Conservation (phyloP, 306 rosid genomes). For the Quercus agrifolia region DNA sequence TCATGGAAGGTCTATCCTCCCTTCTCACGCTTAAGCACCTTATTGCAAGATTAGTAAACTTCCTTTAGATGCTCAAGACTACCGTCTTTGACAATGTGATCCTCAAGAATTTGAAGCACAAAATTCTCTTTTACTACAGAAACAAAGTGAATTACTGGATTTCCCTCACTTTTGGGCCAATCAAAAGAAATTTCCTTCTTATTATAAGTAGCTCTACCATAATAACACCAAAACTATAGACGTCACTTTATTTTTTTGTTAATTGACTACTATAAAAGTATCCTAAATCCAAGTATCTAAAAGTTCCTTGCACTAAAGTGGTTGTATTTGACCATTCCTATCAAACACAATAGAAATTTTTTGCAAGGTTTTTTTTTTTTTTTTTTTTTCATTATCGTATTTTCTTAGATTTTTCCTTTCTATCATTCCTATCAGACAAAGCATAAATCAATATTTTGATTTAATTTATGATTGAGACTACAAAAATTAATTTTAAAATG, state of each 20-base stretch:
- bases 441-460: no score
- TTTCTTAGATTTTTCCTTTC: no score
- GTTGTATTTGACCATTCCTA: conserved; percentile 18
- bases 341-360: no score
- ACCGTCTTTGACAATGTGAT: conserved; percentile 5
- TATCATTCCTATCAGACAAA: no score
- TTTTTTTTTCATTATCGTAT: no score
- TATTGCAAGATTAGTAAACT: conserved; percentile 17
- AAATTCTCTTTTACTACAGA: conserved; percentile 19
- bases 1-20: conserved; percentile 45
- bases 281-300: conserved; percentile 37
- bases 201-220: conserved; percentile 31
- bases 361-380: background rate
- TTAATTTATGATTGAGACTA: no score
- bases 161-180: conserved; percentile 9
- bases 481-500: no score
- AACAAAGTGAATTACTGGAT: conserved; percentile 14
- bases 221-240: conserved; percentile 46
- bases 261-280: conserved; percentile 27
- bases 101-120: conserved; percentile 21
- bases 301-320: conserved; percentile 44
- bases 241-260: conserved; percentile 40
- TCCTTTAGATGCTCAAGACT: conserved; percentile 19
- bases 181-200: conserved; percentile 22
- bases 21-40: conserved; percentile 28